Evolutionary conservation across 805 yeast genomes (phyloP), one percentile per base, ranked within the genome.

Genomic region (Hanseniaspora nectarophila): DNA sequence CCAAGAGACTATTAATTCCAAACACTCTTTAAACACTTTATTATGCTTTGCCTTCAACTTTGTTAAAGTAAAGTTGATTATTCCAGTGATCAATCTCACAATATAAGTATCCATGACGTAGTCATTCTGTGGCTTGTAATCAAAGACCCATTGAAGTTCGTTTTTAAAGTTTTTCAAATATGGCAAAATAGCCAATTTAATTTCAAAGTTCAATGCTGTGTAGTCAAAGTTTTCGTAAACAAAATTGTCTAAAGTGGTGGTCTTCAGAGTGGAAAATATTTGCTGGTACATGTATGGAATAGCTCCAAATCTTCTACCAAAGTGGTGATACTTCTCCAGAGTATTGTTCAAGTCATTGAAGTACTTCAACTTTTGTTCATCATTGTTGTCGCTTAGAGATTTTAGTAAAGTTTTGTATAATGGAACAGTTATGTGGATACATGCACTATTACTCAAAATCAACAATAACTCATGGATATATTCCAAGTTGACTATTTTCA

Each of bases 221-320:
- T 42, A 34, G 3, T 44, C 38, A n/a, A 24, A 16, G 21, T 49
- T 35, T 9, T 26, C 21, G 20, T 42, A 49, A 9, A 16, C 26
- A 9, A 16, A 12, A 3, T 18, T 20, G 8, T 4, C 12, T 9
- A 13, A 13, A 13, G 8, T 18, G 8, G 9, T 16, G 6, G 13
- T 40, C 6, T 18, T 12, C 13, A 33, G 5, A 2, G 46, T 26
- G 1, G 42, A 28, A 20, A 40, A 49, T 6, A 49, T 5, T 20
- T 49, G 46, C 16, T 42, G 46, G 21, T 49, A 49, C 53, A 49
- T 49, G 16, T 26, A 49, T 2, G 53, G 53, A 6, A 49, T 16
- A 10, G 53, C 42, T 10, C 53, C 53, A 42, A 49, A 49, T 42
- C 53, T 32, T 49, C 53, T 49, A 15, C 53, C 53, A 42, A 42